Conservation (phyloP, 2,329 filamentous ascomycete species). For the Didymosphaeria variabile region DNA sequence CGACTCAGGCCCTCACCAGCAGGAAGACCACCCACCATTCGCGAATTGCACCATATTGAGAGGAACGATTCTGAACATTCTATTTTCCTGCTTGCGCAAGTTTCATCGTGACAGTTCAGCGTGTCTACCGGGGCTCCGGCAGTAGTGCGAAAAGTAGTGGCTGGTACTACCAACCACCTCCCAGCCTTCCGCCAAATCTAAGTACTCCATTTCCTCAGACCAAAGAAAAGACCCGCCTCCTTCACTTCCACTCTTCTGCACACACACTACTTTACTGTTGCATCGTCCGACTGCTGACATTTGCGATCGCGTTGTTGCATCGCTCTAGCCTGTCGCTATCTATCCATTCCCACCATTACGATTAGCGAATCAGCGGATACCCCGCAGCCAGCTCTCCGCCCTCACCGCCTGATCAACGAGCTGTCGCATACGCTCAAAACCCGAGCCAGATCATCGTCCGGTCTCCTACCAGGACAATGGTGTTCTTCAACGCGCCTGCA, state of each 20-base stretch:
- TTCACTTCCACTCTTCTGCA: conserved; percentile 16
- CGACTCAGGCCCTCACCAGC: neutral
- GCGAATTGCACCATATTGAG: neutral
- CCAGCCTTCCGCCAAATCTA: conserved; percentile 41
- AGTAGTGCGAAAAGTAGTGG: conserved; percentile 27
- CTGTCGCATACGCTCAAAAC: conserved; percentile 10
- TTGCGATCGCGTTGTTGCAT: conserved; percentile 22
- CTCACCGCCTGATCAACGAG: conserved; percentile 20
- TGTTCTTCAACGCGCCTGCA: conserved; percentile 69
- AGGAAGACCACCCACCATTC: neutral
- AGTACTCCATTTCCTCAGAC: conserved; percentile 44
- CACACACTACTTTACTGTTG: conserved; percentile 14
- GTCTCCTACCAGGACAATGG: conserved; percentile 30
- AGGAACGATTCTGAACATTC: neutral
- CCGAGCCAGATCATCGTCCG: conserved; percentile 8
- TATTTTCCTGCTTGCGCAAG: conserved; percentile 11
- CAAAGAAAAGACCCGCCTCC: conserved; percentile 15
- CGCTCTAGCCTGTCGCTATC: conserved; percentile 20
- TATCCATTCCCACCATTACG: conserved; percentile 1
- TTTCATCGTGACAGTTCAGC: conserved; percentile 12
- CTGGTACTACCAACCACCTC: conserved; percentile 36
- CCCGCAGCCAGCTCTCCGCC: conserved; percentile 25
- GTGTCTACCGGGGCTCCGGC: conserved; percentile 16
- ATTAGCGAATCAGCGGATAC: conserved; percentile 28
- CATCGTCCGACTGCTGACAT: conserved; percentile 23